These are phyloP conservation scores for Cephalotrichum gorgonifer DNA, from an alignment of 2,329 filamentous ascomycete species.

Conservation along the genomic window DNA sequence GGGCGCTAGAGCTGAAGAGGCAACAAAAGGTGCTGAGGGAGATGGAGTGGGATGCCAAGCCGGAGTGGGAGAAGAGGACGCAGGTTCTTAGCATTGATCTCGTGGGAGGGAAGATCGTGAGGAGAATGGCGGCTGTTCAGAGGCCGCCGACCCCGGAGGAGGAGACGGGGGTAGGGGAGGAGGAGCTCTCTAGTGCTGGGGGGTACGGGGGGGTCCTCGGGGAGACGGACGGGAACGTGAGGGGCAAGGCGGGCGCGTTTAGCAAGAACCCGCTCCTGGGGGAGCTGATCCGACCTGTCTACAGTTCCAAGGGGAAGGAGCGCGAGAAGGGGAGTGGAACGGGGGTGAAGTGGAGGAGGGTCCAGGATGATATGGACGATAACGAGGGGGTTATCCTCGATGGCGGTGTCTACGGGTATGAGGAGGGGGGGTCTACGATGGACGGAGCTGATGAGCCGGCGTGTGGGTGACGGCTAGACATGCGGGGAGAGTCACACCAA, in stretches of 20 bases:
- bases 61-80: constrained; percentile 80
- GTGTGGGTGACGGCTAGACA: constrained; percentile 1
- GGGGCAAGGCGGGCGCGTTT: constrained; percentile 45
- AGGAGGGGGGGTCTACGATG: too few relatives aligned
- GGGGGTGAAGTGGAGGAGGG: constrained; percentile 39
- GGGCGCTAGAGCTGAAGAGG: constrained; percentile 71
- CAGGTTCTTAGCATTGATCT: constrained; percentile 81
- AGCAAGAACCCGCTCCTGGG: constrained; percentile 59
- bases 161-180: constrained; percentile 19
- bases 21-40: constrained; percentile 78
- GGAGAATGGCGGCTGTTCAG: constrained; percentile 56
- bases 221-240: constrained; percentile 23
- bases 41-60: constrained; percentile 74
- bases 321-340: constrained; percentile 27
- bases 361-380: constrained; percentile 50
- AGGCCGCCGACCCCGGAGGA: constrained; percentile 43
- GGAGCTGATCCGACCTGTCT: constrained; percentile 55
- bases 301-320: constrained; percentile 37
- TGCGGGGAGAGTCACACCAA: too few relatives aligned
- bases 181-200: constrained; percentile 16
- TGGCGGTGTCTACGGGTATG: constrained; percentile 38
- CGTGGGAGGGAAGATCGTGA: constrained; percentile 65
- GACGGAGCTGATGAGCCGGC: constrained; percentile 16
- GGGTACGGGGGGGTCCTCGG: constrained; percentile 13
- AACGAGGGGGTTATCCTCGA: constrained; percentile 51